Conservation (phyloP, 176 grass and related monocot genomes). For the Rhynchospora pubera region DNA sequence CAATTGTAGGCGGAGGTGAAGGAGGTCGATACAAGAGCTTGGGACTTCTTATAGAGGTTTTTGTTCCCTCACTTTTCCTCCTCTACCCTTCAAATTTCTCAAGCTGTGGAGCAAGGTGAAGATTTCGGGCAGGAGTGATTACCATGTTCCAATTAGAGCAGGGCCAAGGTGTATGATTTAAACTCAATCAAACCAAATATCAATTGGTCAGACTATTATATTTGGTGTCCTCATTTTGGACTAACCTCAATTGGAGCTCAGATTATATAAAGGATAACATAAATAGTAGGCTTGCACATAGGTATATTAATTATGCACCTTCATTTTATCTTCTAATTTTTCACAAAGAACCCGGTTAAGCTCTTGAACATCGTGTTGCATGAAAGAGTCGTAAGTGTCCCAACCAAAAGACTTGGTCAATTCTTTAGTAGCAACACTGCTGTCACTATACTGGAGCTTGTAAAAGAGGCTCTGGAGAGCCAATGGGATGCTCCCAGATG, state of each 20-base stretch:
- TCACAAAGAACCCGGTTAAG: slow-evolving; percentile 93
- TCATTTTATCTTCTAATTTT: slow-evolving; percentile 96
- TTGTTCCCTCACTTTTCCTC: not conserved
- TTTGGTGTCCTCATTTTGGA: not conserved
- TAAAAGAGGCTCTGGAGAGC: slow-evolving; percentile 90
- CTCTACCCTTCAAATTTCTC: not conserved
- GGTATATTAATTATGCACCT: slow-evolving; percentile 36
- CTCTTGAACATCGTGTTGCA: slow-evolving; percentile 96
- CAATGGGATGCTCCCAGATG: slow-evolving; percentile 87
- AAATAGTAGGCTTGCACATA: not conserved
- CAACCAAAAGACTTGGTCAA: slow-evolving; percentile 98
- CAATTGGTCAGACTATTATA: not conserved
- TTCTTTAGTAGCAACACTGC: slow-evolving; percentile 87
- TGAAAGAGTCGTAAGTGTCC: slow-evolving; percentile 99
- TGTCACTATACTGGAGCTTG: slow-evolving; percentile 88
- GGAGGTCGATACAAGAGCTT: not conserved
- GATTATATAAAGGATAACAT: not conserved
- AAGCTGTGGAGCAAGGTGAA: not conserved
- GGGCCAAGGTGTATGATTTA: not conserved
- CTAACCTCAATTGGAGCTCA: not conserved
- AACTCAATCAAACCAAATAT: not conserved
- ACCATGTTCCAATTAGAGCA: not conserved
- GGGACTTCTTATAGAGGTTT: not conserved
- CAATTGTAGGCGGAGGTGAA: not conserved
- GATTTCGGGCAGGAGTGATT: not conserved